phyloP scores from a whole-genome alignment of 768 basidiomycete species.

The Lactarius deliciosus region DNA sequence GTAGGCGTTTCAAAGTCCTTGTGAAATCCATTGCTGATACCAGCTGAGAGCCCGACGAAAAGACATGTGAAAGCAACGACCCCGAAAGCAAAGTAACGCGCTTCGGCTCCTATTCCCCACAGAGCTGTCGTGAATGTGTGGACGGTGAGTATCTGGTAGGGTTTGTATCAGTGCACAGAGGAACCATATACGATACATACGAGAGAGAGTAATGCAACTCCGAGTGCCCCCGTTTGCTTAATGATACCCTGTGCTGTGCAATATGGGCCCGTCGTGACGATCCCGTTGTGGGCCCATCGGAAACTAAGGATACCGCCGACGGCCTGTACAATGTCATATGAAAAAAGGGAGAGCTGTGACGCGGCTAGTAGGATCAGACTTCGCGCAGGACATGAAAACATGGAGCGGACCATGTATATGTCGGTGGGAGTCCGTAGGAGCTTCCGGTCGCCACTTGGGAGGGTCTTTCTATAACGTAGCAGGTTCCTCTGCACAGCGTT shows the following conservation, averaged over 20 bases:
- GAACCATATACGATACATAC: conserved; percentile 31
- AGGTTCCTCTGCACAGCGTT: conserved; percentile 3
- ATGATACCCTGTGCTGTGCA: conserved; percentile 43
- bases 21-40: conserved; percentile 33
- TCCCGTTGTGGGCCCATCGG: conserved; percentile 39
- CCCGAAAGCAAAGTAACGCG: conserved; percentile 33
- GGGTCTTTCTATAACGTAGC: not conserved
- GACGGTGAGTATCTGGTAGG: conserved; percentile 37
- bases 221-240: conserved; percentile 44
- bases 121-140: conserved; percentile 43
- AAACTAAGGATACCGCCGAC: conserved; percentile 40
- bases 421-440: conserved; percentile 42
- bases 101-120: conserved; percentile 39
- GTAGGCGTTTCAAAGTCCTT: conserved; percentile 38
- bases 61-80: conserved; percentile 9
- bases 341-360: conserved; percentile 30
- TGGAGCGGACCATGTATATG: conserved; percentile 40
- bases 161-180: conserved; percentile 22
- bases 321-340: conserved; percentile 40
- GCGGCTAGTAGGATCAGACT: conserved; percentile 24
- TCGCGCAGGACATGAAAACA: not conserved
- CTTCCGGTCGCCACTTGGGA: conserved; percentile 15
- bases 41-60: conserved; percentile 38
- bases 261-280: conserved; percentile 36
- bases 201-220: conserved; percentile 43